These are phyloP conservation scores for Carex littledalei DNA, from an alignment of 176 grass and related monocot species.

Conservation along the genomic window DNA sequence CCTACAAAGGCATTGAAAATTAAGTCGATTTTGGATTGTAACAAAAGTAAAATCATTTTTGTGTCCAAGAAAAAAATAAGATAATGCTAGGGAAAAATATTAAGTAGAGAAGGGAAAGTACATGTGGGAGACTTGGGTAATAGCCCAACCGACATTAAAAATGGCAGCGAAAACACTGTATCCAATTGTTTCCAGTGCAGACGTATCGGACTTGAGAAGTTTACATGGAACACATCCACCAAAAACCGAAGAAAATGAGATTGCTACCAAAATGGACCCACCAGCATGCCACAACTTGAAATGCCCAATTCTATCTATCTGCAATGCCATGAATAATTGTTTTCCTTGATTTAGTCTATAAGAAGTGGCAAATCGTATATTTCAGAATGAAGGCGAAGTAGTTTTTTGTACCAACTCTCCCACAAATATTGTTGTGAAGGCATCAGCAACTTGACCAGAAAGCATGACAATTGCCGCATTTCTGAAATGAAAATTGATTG, in stretches of 20 bases:
- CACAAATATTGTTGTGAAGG: conserved; percentile 81
- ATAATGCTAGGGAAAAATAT: conserved; percentile 14
- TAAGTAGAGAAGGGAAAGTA: conserved; percentile 27
- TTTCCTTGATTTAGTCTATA: neutral
- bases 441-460: conserved; percentile 93
- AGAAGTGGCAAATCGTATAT: neutral
- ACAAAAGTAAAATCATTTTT: neutral
- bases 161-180: conserved; percentile 93
- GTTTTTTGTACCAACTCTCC: conserved; percentile 71
- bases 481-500: conserved; percentile 29
- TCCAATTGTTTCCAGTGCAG: conserved; percentile 71
- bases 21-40: neutral
- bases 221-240: conserved; percentile 82
- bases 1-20: conserved; percentile 36
- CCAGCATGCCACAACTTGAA: conserved; percentile 99
- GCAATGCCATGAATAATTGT: conserved; percentile 8
- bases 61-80: neutral
- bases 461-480: conserved; percentile 98
- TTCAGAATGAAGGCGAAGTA: neutral
- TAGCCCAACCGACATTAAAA: conserved; percentile 97
- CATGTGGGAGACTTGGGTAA: conserved; percentile 98
- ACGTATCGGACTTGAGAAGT: conserved; percentile 51
- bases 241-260: conserved; percentile 97
- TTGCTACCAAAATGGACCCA: conserved; percentile 82
- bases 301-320: conserved; percentile 96